These are phyloP conservation scores for Handroanthus guayacan DNA, from an alignment of 257 asterid genomes.

Conservation along the genomic window DNA sequence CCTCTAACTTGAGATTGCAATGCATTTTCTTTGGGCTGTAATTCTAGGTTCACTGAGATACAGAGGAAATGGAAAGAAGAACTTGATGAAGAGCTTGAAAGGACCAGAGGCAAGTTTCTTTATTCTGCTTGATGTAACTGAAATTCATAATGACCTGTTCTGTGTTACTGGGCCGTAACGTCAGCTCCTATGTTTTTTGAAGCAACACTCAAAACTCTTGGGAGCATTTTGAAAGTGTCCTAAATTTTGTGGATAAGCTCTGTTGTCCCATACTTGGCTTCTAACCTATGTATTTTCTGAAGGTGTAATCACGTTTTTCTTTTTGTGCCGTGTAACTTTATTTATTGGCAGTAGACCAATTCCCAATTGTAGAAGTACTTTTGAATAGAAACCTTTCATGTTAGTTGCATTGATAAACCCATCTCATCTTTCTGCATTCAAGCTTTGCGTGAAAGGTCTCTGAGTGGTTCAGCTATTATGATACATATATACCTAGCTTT, in stretches of 20 bases:
- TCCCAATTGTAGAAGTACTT: background rate
- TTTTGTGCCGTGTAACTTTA: background rate
- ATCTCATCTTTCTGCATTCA: background rate
- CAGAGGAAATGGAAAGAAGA: slow-evolving; percentile 87
- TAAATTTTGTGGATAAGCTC: background rate
- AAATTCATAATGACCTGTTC: slow-evolving; percentile 1
- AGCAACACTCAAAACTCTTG: background rate
- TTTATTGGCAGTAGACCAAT: background rate
- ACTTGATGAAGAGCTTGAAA: slow-evolving; percentile 79
- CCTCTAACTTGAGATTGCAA: slow-evolving; percentile 37
- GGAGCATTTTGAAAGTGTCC: background rate
- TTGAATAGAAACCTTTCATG: background rate
- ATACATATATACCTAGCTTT: background rate
- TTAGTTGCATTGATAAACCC: background rate
- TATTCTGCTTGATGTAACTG: slow-evolving; percentile 5
- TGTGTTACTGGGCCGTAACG: background rate
- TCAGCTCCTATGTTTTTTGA: background rate
- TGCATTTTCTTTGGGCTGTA: slow-evolving; percentile 30
- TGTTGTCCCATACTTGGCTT: background rate
- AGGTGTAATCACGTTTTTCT: background rate
- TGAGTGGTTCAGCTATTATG: background rate
- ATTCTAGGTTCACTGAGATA: slow-evolving; percentile 60
- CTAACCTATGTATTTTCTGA: background rate
- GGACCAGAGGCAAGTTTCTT: slow-evolving; percentile 67
- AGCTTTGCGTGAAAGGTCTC: background rate